Base-by-base conservation (phyloP, 306 rosid species). In the Quercus robur region DNA sequence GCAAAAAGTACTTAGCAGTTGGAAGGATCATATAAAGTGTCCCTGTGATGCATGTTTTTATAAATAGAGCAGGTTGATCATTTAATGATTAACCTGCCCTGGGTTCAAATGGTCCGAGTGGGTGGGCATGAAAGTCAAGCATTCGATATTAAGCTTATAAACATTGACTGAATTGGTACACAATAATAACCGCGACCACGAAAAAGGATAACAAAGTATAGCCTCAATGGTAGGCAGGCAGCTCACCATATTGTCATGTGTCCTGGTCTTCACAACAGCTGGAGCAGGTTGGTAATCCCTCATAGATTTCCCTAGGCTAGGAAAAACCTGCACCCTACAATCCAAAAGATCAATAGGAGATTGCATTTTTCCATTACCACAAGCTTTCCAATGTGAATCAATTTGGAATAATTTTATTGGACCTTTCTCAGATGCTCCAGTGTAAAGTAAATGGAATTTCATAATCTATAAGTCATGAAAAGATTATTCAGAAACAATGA, bases 291-390 rank as follows among this genome's bases (percentile, higher is more conserved):
- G 87, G 84, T 92, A 90, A 41, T 75, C 81, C 58, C 77, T 81
- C 74, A 57, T 18, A 74, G 92, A 83, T 72, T 83, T 88, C 19
- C 93, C 97, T 64, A 92, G 76, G 5, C 52, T 23, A n/a, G 91
- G 83, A 69, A 66, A 35, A 64, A 81, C 84, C 25, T 80, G 70
- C 19, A 87, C 93, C 44, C 80, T 81, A 62, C 76, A 14, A 28
- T 83, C 66, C 14, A n/a, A 67, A 70, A 94, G 61, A 82, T 94
- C 94, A 76, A 94, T 92, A 4, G 98, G 98, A 84, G 97, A 94
- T 74, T 94, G 98, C 67, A 31, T 35, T 81, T 86, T 87, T 41
- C 97, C 98, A 26, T 49, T 71, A 11, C 75, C 87, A 83, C 96
- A 94, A 35, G 31, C 41, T 83, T 87, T 75, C 98, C 98, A 92